Base-by-base conservation (phyloP, 371 early-diverging fungal species). In the Gilbertella persicaria region DNA sequence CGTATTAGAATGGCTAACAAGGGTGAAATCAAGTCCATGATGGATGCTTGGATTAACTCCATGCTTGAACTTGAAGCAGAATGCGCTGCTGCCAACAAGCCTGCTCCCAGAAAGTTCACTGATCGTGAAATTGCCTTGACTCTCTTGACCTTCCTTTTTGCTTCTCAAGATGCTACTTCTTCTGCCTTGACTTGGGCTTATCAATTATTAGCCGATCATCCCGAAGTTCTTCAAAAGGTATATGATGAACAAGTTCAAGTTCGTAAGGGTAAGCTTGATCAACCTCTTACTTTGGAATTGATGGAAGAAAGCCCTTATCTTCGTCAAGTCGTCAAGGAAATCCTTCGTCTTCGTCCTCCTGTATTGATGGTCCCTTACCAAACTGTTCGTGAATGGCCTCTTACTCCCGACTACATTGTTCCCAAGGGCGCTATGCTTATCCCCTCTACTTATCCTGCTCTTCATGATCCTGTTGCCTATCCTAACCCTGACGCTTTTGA, bases 321-420 rank as follows among this genome's bases (percentile, higher is more conserved):
- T 43, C 72, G 78, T 46, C 78, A 75, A 47, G 78, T 78, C 17
- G 64, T 75, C 37, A 78, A 74, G 58, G 78, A 78, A 42, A 60
- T 73, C 26, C 55, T 78, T 21, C 75, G 78, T 63, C 64, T 74
- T 19, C 73, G 75, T 38, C 78, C 78, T 44, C 78, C 78, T 19
- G 78, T 78, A 29, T 63, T 78, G 58, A 78, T 78, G 78, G 75
- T 73, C 2, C 78, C 78, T 45, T 78, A 78, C 52, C 72, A 78
- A 58, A 71, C 78, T 12, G 53, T 48, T 19, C 66, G 69, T 35
- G 75, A 78, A 33, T 78, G 69, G 69, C 62, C 73, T n/a, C 51
- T 78, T 19, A 70, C 64, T 28, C 53, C 61, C 2, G 61, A 53
- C 43, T 78, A 78, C 58, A 70, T 71, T 36, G 71, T 78, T 14